Base-by-base conservation (phyloP, 805 yeast species). In the Clavispora phyllophila region DNA sequence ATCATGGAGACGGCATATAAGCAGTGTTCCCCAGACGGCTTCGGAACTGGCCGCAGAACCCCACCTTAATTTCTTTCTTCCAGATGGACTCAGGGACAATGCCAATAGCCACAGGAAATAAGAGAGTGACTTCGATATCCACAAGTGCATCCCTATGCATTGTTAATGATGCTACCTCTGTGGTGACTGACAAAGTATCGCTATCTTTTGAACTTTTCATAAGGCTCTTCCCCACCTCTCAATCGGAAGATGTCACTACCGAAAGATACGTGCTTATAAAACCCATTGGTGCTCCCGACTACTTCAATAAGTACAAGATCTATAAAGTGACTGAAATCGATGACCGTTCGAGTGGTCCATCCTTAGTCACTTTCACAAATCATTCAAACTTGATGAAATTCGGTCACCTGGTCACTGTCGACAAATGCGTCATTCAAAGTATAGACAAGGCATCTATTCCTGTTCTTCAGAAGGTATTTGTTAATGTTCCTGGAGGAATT, bases 401-500 rank as follows among this genome's bases (percentile, higher is more conserved):
- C 39, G 67, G 66, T 2, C 55, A 60, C 18, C 62, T 67, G 35
- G 57, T 77, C 53, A 76, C 81, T 0, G 48, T 78, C 19, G 68
- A 66, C 24, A 49, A 56, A 3, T 68, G 74, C 23, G 48, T 66
- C 4, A 51, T 76, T 7, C 67, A 59, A 33, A 58, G 70, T 2
- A 57, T 75, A 15, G 58, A 55, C 17, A 22, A 51, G 4, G 42
- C 53, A 1, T 50, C 53, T 6, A 66, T 82, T 20, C 65, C 68
- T 0, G 53, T 59, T 9, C 64, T 81, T 10, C 49, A 74, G 3
- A 63, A 68, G 5, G 66, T 76, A 6, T 78, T 78, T 5, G 63
- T 66, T 1, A 69, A 72, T 9, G 72, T 76, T 6, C 84, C 81
- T 20, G 55, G 56, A 5, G 57, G 66, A 15, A 57, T 79, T 8